phyloP scores from a whole-genome alignment of 2,329 filamentous ascomycete genomes.

The Sporothrix variecibatus region DNA sequence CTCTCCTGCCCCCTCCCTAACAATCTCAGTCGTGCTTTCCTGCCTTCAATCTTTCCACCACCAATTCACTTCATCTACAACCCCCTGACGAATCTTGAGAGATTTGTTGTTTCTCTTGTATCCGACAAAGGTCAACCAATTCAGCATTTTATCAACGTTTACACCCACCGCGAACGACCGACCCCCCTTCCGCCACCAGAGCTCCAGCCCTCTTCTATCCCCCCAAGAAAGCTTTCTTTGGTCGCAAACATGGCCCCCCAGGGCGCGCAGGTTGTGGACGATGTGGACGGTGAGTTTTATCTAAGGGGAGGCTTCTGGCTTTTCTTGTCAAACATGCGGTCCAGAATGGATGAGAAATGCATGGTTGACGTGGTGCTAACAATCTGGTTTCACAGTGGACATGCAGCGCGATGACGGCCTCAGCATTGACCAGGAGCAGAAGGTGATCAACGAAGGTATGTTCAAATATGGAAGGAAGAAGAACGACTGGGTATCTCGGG shows the following conservation, averaged over 20 bases:
- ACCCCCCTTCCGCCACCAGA: neutral
- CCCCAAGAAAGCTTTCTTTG: neutral
- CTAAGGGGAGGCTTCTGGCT: neutral
- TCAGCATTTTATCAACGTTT: neutral
- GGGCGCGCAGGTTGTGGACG: constrained; percentile 48
- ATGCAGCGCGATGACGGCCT: constrained; percentile 68
- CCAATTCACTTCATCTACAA: constrained; percentile 1
- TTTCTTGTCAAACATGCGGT: neutral
- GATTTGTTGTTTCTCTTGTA: too few relatives aligned
- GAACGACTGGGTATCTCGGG: neutral
- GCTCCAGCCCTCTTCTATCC: neutral
- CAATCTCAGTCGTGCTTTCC: neutral
- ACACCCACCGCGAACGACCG: neutral
- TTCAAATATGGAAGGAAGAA: constrained; percentile 27
- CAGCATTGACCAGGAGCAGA: constrained; percentile 65
- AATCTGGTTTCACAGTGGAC: constrained; percentile 41
- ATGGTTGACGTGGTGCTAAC: constrained; percentile 7
- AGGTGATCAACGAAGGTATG: constrained; percentile 87
- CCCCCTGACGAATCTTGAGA: neutral
- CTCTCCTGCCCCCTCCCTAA: neutral
- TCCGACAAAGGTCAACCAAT: neutral
- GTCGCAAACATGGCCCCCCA: constrained; percentile 46
- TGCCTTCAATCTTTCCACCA: neutral
- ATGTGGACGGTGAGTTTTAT: constrained; percentile 49
- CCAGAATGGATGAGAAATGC: neutral